Percentiles rank a stretch among this genome's conserved stretches.
Evolutionary conservation across 306 rosid genomes (phyloP).

Genomic region (Acacia melanoxylon): DNA sequence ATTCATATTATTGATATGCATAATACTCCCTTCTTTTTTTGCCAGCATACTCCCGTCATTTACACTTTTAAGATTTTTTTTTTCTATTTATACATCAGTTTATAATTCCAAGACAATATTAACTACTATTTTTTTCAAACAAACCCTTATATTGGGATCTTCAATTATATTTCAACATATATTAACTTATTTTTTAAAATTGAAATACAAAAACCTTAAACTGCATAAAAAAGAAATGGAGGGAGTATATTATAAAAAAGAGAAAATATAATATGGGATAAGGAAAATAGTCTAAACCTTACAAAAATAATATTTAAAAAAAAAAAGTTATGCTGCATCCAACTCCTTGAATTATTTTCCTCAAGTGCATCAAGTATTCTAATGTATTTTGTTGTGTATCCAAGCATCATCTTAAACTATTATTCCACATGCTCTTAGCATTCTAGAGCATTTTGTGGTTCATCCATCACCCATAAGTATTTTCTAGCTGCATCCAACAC

Average conservation of each 20-base stretch:
- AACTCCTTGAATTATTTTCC: too few relatives aligned
- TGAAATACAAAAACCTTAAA: background rate
- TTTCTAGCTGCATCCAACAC: too few relatives aligned
- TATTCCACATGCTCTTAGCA: too few relatives aligned
- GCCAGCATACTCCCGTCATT: background rate
- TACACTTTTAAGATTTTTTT: background rate
- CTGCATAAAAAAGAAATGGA: background rate
- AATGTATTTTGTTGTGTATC: too few relatives aligned
- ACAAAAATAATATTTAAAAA: background rate
- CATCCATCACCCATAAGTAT: accelerated
- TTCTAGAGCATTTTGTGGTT: too few relatives aligned
- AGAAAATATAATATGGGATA: background rate
- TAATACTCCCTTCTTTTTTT: background rate
- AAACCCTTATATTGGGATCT: background rate
- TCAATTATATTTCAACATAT: background rate
- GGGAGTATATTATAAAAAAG: background rate
- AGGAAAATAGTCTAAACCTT: background rate
- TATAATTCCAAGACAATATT: background rate
- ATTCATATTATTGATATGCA: background rate
- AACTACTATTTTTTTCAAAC: too few relatives aligned
- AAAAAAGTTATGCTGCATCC: too few relatives aligned
- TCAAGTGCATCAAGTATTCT: too few relatives aligned
- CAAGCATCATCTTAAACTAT: too few relatives aligned
- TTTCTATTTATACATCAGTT: too few relatives aligned
- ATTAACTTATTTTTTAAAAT: background rate